These are phyloP conservation scores for Stentor roeselii DNA, from an alignment of 73 alveolate genomes.

Conservation along the genomic window DNA sequence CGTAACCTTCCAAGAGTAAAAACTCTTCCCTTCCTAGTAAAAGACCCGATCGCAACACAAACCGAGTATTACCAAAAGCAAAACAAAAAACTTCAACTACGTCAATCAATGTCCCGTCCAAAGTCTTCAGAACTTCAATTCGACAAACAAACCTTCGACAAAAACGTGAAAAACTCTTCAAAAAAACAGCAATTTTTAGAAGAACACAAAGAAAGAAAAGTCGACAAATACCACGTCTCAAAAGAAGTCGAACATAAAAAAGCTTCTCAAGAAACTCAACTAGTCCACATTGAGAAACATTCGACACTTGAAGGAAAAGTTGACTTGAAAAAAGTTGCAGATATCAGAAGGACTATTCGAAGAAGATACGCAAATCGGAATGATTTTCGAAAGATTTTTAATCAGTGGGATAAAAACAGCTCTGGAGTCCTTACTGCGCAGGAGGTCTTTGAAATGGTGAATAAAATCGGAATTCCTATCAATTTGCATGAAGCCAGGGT, in stretches of 20 bases:
- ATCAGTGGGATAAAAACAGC: constrained; percentile 83
- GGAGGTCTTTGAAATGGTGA: constrained; percentile 83
- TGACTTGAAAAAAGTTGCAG: constrained; percentile 81
- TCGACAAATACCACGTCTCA: constrained; percentile 15
- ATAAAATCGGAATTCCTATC: constrained; percentile 87
- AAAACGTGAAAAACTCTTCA: not conserved
- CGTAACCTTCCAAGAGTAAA: constrained; percentile 13
- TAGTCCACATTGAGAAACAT: constrained; percentile 69
- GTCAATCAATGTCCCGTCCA: constrained; percentile 17
- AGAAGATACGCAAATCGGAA: constrained; percentile 88
- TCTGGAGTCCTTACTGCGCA: constrained; percentile 64
- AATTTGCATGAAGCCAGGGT: constrained; percentile 89
- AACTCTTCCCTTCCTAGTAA: not conserved
- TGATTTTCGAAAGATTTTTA: constrained; percentile 77
- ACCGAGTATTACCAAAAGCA: not conserved
- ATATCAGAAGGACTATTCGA: constrained; percentile 86
- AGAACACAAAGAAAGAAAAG: not conserved
- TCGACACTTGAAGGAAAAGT: constrained; percentile 89
- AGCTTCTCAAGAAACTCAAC: constrained; percentile 78
- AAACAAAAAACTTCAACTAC: not conserved
- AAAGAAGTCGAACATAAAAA: constrained; percentile 53
- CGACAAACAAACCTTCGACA: not conserved
- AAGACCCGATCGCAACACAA: constrained; percentile 16
- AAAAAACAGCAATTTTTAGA: not conserved
- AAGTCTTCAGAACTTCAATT: constrained; percentile 1